Evolutionary conservation across 345 rosid species (phyloP).

Genomic region (Ceriops decandra): DNA sequence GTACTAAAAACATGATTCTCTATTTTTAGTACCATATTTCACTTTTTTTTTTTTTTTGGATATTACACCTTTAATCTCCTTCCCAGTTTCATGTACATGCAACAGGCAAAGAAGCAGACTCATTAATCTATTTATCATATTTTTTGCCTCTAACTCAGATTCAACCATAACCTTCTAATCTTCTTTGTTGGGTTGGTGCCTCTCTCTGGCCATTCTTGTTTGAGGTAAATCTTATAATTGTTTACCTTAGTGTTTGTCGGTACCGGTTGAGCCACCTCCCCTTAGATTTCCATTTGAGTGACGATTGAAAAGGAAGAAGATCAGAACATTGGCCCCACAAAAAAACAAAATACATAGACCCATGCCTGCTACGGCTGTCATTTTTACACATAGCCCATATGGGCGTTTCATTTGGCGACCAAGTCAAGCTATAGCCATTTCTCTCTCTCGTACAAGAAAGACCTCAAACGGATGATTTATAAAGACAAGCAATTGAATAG

Average conservation of each 20-base stretch:
- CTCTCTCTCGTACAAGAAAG: constrained; percentile 12
- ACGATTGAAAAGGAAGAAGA: constrained; percentile 59
- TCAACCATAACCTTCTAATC: constrained; percentile 27
- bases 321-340: constrained; percentile 68
- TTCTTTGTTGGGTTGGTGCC: constrained; percentile 19
- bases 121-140: constrained; percentile 41
- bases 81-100: constrained; percentile 45
- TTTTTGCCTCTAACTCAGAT: constrained; percentile 32
- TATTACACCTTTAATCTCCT: constrained; percentile 34
- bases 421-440: constrained; percentile 54
- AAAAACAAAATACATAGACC: constrained; percentile 78
- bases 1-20: too few relatives aligned
- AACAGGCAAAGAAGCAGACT: constrained; percentile 32
- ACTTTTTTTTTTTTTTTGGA: constrained; percentile 28
- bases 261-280: constrained; percentile 67
- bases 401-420: constrained; percentile 78
- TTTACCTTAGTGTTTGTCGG: constrained; percentile 36
- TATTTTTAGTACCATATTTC: constrained; percentile 27
- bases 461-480: neutral
- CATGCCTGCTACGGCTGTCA: constrained; percentile 58
- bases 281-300: constrained; percentile 73
- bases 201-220: constrained; percentile 22
- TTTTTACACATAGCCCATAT: constrained; percentile 61
- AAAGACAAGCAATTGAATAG: neutral
- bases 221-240: constrained; percentile 6